Base-by-base conservation (phyloP, 192 early-diverging fungal genomes). In the Dispira parvispora region DNA sequence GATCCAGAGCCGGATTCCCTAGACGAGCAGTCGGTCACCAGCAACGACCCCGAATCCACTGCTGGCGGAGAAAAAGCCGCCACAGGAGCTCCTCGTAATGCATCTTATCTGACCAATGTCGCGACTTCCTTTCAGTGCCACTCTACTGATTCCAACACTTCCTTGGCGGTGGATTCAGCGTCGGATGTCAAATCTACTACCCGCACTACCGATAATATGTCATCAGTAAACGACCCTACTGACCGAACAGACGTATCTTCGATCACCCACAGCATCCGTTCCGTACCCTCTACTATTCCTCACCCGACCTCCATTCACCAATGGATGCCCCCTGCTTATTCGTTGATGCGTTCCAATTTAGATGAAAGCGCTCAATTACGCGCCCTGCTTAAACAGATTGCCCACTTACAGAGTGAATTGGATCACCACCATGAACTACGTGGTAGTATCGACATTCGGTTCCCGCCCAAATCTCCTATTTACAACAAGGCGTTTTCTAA, bases 401-500 rank as follows among this genome's bases (percentile, higher is more conserved):
- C 71, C n/a, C 74, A 77, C 12, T 66, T 89, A 57, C 82, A 87
- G 64, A 67, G 73, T 27, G 85, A 87, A 46, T 80, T 89, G 54
- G 81, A 84, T 64, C 65, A 70, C 45, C 85, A 89, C 64, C 83
- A 85, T 64, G 81, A 82, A 57, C 73, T 80, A 46, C 73, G 80
- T 46, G 75, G 67, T 14, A 71, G 63, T 66, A 73, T 77, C 9
- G 72, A 73, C 44, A 58, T 65, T 57, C 75, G 86, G 72, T 89
- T 86, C 63, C 71, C 65, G 43, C 74, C 75, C 25, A 74, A 75
- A 53, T 79, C 81, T 25, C 71, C 70, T 44, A 79, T 84, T 66
- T 68, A 80, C 69, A 67, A 79, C 4, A 82, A 79, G 64, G 88
- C 81, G 9, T 78, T 88, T 61, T 71, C 78, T 12, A 90, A 90